Base-by-base conservation (phyloP, 805 yeast species). In the Komagataella kurtzmanii region DNA sequence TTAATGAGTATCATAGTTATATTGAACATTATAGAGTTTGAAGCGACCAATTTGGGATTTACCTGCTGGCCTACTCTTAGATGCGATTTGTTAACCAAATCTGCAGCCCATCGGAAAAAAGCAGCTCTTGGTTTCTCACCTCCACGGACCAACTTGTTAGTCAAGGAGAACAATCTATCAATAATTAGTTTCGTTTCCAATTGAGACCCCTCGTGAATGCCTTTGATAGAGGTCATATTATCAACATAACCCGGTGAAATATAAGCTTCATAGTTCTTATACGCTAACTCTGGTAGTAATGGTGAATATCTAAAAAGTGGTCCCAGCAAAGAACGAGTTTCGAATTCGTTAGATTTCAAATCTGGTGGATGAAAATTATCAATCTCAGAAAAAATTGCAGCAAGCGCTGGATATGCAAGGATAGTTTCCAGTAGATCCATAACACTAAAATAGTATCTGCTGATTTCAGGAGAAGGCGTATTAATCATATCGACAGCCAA, bases 11-110 rank as follows among this genome's bases (percentile, higher is more conserved):
- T 70, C 54, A 80, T 62, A 0, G 89, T 72, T 17, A 88, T 73
- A 65, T 91, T 91, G 51, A 82, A 71, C 85, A 89, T 85, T 55
- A 93, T 76, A 1, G 88, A 88, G 68, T 91, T 88, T 6, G 87
- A 73, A 1, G 95, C 81, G 50, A 86, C 69, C 52, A 79, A 76
- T 14, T 72, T 70, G 10, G 79, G 76, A 58, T 84, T 81, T 2
- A 90, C 84, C 63, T 87, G 95, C 56, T 84, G 81, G 50, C 96
- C 96, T 58, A 88, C 77, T 67, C 98, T 80, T 57, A 88, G 75
- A 65, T 89, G 97, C 62, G 90, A 89, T 50, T 77, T 74, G 59
- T 91, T 87, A n/a, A 88, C 76, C 45, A 88, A 73, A 24, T 74
- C 75, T 1, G 86, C 84, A 65, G 90, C 80, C 73, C 83, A 89